These are phyloP conservation scores for Rostrohypoxylon terebratum DNA, from an alignment of 495 filamentous ascomycete species.

Conservation along the genomic window DNA sequence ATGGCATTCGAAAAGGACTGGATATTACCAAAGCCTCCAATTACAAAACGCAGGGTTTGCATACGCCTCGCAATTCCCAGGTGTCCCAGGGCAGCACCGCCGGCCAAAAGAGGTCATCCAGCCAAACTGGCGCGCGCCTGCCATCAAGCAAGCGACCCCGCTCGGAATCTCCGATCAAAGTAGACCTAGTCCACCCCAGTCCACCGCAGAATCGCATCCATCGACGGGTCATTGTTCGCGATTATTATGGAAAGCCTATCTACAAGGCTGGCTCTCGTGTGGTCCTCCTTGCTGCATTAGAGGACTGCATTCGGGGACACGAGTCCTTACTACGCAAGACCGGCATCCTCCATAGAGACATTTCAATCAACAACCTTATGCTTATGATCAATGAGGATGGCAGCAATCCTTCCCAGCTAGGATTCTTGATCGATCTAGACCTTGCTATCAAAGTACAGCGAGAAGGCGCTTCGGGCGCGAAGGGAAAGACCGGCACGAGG, in stretches of 20 bases:
- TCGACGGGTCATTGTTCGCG: conserved; percentile 56
- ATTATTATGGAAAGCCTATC: conserved; percentile 58
- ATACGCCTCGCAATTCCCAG: too few relatives aligned
- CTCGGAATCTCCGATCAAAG: too few relatives aligned
- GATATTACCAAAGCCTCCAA: conserved; percentile 18
- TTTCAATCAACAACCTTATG: conserved; percentile 58
- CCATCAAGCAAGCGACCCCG: too few relatives aligned
- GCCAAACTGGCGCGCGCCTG: conserved; percentile 28
- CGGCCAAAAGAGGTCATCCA: too few relatives aligned
- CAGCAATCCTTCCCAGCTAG: conserved; percentile 45
- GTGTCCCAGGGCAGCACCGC: too few relatives aligned
- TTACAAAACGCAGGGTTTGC: too few relatives aligned
- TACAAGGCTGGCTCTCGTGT: conserved; percentile 55
- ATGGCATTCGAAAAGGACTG: conserved; percentile 22
- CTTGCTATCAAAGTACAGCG: conserved; percentile 54
- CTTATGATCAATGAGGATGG: conserved; percentile 60
- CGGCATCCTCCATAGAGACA: too few relatives aligned
- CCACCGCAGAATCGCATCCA: conserved; percentile 60
- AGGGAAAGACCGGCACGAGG: conserved; percentile 57
- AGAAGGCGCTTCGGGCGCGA: conserved; percentile 51
- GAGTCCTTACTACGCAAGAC: conserved; percentile 51
- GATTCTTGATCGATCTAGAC: conserved; percentile 58
- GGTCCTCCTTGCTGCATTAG: conserved; percentile 53
- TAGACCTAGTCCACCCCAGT: too few relatives aligned
- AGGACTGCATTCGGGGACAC: conserved; percentile 55